These are phyloP conservation scores for Gentiana dahurica DNA, from an alignment of 257 asterid genomes.

Conservation along the genomic window DNA sequence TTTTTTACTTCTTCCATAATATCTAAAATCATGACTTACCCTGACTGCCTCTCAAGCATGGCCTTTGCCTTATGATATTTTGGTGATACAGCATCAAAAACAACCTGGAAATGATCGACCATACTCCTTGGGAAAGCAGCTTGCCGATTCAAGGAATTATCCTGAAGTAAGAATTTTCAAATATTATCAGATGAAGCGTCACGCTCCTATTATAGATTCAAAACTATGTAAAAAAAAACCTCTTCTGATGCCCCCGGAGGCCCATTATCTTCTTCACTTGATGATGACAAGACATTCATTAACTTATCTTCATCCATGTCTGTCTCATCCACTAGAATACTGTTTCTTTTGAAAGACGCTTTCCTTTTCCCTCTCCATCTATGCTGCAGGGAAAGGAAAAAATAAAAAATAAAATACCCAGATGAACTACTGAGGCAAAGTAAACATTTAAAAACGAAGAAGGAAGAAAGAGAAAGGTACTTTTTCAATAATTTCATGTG, in stretches of 20 bases:
- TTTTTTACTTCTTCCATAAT: conserved; percentile 6
- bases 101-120: conserved; percentile 78
- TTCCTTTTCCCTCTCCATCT: conserved; percentile 21
- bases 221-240: conserved; percentile 23
- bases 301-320: conserved; percentile 21
- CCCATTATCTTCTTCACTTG: conserved; percentile 21
- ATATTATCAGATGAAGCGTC: conserved; percentile 12
- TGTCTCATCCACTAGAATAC: conserved; percentile 23
- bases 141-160: conserved; percentile 24
- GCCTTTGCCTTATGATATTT: conserved; percentile 21
- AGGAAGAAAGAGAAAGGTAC: conserved; percentile 26
- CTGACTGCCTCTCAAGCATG: conserved; percentile 25
- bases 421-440: background rate
- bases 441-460: conserved; percentile 8
- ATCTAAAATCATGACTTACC: conserved; percentile 36
- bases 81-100: conserved; percentile 35
- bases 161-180: conserved; percentile 29
- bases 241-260: conserved; percentile 10
- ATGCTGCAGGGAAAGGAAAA: conserved; percentile 18
- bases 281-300: conserved; percentile 21
- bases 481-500: conserved; percentile 30
- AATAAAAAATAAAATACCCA: conserved; percentile 2
- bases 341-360: conserved; percentile 16
- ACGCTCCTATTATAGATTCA: conserved; percentile 4
- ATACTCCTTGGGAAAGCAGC: conserved; percentile 38